These are phyloP conservation scores for Saccharomyces jurei DNA, from an alignment of 805 yeast species.

Conservation along the genomic window DNA sequence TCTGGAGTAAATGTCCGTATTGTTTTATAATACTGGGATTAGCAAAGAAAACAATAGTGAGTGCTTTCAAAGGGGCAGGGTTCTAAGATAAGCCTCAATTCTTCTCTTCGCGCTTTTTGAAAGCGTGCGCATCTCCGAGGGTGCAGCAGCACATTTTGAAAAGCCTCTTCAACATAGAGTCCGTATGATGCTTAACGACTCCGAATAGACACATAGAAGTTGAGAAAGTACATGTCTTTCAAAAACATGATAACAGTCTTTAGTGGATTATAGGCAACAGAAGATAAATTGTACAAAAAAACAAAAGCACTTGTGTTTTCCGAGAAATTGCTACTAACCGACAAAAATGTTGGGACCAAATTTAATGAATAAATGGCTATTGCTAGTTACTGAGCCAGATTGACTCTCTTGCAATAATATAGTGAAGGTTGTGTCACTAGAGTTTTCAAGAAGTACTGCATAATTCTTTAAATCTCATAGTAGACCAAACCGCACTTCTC, in stretches of 20 bases:
- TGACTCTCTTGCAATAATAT: no score
- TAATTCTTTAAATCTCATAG: no score
- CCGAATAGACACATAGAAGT: neutral
- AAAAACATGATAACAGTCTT: no score
- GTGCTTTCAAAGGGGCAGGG: slow-evolving; percentile 34
- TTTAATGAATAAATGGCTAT: no score
- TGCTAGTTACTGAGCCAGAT: no score
- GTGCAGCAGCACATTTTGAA: neutral
- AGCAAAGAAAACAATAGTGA: neutral
- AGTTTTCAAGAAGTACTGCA: no score
- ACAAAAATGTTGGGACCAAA: no score
- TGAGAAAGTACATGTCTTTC: neutral
- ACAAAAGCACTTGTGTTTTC: no score
- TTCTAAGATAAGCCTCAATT: neutral
- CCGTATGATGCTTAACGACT: neutral
- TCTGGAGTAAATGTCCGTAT: neutral
- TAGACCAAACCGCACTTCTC: no score
- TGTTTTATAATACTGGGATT: neutral
- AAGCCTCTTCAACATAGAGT: neutral
- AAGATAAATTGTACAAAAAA: neutral
- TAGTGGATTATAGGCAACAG: neutral
- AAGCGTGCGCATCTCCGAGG: neutral
- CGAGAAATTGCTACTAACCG: no score
- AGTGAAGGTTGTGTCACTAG: no score
- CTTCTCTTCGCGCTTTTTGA: neutral